Conservation (phyloP, 2,329 filamentous ascomycete genomes). For the Hypoxylon sp. region DNA sequence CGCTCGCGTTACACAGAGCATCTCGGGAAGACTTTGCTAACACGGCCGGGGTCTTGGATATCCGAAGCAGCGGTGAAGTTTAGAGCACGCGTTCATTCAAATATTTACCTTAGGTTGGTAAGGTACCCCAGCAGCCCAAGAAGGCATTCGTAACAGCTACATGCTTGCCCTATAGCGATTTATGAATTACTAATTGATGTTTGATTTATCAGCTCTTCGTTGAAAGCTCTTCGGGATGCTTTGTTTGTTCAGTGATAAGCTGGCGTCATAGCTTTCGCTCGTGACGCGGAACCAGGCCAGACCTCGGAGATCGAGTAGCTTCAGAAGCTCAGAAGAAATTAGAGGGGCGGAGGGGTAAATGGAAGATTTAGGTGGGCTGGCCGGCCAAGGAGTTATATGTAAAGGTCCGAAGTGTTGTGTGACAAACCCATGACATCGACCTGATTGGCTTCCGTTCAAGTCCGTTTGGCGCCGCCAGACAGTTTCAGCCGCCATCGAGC, state of each 20-base stretch:
- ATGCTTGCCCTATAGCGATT: no score
- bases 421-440: slow-evolving; percentile 26
- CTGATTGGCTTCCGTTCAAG: slow-evolving; percentile 20
- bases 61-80: slow-evolving; percentile 32
- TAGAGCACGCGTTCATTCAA: not conserved
- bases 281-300: slow-evolving; percentile 2
- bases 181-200: no score
- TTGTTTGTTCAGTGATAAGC: not conserved
- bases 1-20: slow-evolving; percentile 1
- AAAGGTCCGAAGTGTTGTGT: slow-evolving; percentile 24
- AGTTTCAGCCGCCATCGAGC: slow-evolving; percentile 32
- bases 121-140: no score
- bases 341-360: slow-evolving; percentile 33
- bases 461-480: slow-evolving; percentile 12
- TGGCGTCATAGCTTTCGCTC: not conserved
- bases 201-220: not conserved
- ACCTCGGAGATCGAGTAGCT: slow-evolving; percentile 23
- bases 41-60: slow-evolving; percentile 1
- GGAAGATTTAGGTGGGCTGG: slow-evolving; percentile 16
- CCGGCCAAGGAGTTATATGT: not conserved
- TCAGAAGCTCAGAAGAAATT: slow-evolving; percentile 15
- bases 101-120: not conserved
- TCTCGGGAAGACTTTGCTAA: slow-evolving; percentile 3
- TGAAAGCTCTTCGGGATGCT: not conserved
- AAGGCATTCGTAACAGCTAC: no score